Evolutionary conservation across 1,284 basidiomycete species (phyloP), one percentile per base, ranked within the genome.

Genomic region (Schizopora paradoxa): DNA sequence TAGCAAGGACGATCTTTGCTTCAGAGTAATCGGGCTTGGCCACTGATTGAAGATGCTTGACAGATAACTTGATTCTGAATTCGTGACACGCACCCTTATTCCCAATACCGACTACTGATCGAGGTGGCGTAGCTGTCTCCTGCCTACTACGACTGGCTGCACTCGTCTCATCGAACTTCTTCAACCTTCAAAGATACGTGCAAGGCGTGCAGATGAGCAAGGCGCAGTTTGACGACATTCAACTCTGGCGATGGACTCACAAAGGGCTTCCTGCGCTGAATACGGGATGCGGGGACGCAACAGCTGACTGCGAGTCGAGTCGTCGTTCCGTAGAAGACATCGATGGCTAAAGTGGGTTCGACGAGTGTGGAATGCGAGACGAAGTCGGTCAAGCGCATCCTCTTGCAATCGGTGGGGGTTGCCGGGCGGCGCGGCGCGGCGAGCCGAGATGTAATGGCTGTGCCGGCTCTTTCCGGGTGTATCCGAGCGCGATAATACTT

Each of bases 21-120:
- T 97, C 93, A 3, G 91, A 95, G 58, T 98, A 98, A 62, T 99
- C 96, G 3, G 96, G 95, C 66, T 95, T 96, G 44, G 89, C 87
- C 33, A 95, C 92, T 89, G 54, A 21, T 42, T 19, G 21, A 3
- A 35, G 18, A 51, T 21, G 54, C 37, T 10, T 31, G 21, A 51
- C 21, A 34, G 48, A 43, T 26, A 26, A 51, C 19, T 29, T 21
- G 46, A 29, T 16, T 22, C 27, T 28, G 44, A 29, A 16, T 34
- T 18, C 28, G 45, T 13, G 8, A 19, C 37, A 46, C 62, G 43
- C 52, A 83, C 86, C 86, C 72, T 89, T 90, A 53, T 77, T 79
- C 33, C 86, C 86, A 49, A 90, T 90, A 7, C 87, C 86, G 49
- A 85, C 83, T 1, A 90, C 86, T 4, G 86, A 79, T 47, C 73